phyloP scores from a whole-genome alignment of 2,329 filamentous ascomycete genomes.

The Fusarium sp. region DNA sequence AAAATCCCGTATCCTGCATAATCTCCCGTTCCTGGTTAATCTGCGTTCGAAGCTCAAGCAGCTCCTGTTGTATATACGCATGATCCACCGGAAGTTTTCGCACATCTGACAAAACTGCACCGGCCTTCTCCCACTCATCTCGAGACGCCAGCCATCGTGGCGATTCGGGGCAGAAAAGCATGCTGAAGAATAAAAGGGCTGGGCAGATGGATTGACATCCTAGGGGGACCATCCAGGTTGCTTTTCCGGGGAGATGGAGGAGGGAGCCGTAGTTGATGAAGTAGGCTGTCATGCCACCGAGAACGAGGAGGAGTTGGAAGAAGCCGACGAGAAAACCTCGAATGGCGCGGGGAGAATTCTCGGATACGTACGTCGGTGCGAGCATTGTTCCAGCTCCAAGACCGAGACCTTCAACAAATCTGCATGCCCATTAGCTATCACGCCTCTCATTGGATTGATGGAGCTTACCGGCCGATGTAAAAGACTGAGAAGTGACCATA shows the following conservation, averaged over 20 bases:
- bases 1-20: slow-evolving; percentile 37
- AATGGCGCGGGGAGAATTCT: slow-evolving; percentile 68
- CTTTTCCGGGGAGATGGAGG: slow-evolving; percentile 48
- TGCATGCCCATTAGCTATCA: accelerated
- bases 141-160: slow-evolving; percentile 67
- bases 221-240: slow-evolving; percentile 59
- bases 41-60: slow-evolving; percentile 28
- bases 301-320: slow-evolving; percentile 68
- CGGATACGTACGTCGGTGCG: slow-evolving; percentile 69
- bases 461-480: slow-evolving; percentile 43
- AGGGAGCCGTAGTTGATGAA: slow-evolving; percentile 66
- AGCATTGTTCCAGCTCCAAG: slow-evolving; percentile 66
- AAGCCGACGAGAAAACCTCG: slow-evolving; percentile 69
- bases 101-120: slow-evolving; percentile 29
- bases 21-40: slow-evolving; percentile 36
- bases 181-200: slow-evolving; percentile 61
- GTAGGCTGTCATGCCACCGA: slow-evolving; percentile 63
- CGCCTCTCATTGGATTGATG: accelerated
- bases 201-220: slow-evolving; percentile 66
- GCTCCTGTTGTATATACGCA: slow-evolving; percentile 38
- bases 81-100: slow-evolving; percentile 30
- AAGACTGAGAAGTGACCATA: slow-evolving; percentile 46
- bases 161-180: slow-evolving; percentile 67
- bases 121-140: slow-evolving; percentile 64
- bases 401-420: slow-evolving; percentile 63